Percentiles rank a stretch among this genome's conserved stretches.
These are phyloP conservation scores for Casuarina equisetifolia DNA, from an alignment of 306 rosid genomes.

Conservation along the genomic window DNA sequence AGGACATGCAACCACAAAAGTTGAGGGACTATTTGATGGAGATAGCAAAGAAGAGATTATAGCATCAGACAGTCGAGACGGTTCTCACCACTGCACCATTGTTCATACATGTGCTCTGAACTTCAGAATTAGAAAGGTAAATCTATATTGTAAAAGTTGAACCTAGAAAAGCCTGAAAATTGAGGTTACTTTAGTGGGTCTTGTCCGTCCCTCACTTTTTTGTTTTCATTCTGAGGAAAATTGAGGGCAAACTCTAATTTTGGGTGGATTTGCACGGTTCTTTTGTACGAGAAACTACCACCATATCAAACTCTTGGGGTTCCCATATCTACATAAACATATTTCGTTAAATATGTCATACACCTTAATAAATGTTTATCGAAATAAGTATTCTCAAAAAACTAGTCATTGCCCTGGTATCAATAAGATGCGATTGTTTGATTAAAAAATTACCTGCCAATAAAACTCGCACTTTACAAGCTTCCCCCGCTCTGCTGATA, in stretches of 20 bases:
- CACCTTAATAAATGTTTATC: background rate
- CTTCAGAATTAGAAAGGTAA: background rate
- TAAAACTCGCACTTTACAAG: constrained; percentile 39
- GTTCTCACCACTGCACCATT: background rate
- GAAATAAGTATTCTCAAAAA: constrained; percentile 2
- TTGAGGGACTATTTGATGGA: constrained; percentile 47
- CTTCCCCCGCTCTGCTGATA: constrained; percentile 33
- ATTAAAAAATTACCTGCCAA: constrained; percentile 17
- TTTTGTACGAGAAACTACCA: background rate
- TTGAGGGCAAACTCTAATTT: background rate
- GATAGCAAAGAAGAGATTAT: constrained; percentile 16
- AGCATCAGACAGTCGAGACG: constrained; percentile 5
- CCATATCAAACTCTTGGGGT: background rate
- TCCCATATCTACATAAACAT: background rate
- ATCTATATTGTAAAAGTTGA: background rate
- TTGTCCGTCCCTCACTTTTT: background rate
- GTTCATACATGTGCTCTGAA: background rate
- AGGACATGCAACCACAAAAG: constrained; percentile 45
- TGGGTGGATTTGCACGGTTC: background rate
- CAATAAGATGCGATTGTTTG: constrained; percentile 24
- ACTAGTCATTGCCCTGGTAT: constrained; percentile 20
- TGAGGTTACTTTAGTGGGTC: background rate
- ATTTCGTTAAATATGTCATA: background rate
- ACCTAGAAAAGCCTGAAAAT: background rate
- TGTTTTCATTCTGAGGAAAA: background rate